Evolutionary conservation across 495 filamentous ascomycete species (phyloP), one percentile per base, ranked within the genome.

Genomic region (Penicillium alfredii): DNA sequence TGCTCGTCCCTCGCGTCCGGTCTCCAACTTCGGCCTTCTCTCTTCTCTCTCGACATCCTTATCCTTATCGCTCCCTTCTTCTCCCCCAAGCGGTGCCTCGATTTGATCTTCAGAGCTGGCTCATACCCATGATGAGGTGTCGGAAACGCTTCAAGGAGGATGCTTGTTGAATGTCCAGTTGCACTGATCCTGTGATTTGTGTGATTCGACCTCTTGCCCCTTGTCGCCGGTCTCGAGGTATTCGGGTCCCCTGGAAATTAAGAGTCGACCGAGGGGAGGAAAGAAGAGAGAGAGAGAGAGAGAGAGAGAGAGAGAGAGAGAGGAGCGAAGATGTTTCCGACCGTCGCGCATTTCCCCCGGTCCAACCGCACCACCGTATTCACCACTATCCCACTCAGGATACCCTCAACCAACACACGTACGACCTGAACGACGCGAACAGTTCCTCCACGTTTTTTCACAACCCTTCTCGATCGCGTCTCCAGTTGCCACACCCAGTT

Each of bases 81-180:
- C 33, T 21, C 8, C 15, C 10, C 18, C n/a, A n/a, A n/a, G n/a
- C n/a, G n/a, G n/a, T n/a, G 13, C 33, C 25, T 32, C 30, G 15
- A n/a, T 29, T 40, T 17, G 14, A 39, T 36, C 49, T 42, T 20
- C 35, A 44, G 46, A 33, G 33, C 42, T 53, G 48, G 44, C 23
- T 37, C 42, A 50, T 43, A 50, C 47, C 49, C 64, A 71, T 63
- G 56, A 71, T 71, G 66, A 60, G 63, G 66, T 68, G 63, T 66
- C 63, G 65, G 55, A 71, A 69, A 66, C 64, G 65, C 20, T 64
- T 61, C 50, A 69, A 68, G 56, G 55, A 64, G 49, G 53, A 66
- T 66, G 63, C 58, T 62, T 58, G 58, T 59, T 66, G 58, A 71
- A 47, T 57, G 30, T 35, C 37, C 45, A 51, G 44, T 54, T 35